Base-by-base conservation (phyloP, 345 rosid species). In the Cochlearia excelsa region DNA sequence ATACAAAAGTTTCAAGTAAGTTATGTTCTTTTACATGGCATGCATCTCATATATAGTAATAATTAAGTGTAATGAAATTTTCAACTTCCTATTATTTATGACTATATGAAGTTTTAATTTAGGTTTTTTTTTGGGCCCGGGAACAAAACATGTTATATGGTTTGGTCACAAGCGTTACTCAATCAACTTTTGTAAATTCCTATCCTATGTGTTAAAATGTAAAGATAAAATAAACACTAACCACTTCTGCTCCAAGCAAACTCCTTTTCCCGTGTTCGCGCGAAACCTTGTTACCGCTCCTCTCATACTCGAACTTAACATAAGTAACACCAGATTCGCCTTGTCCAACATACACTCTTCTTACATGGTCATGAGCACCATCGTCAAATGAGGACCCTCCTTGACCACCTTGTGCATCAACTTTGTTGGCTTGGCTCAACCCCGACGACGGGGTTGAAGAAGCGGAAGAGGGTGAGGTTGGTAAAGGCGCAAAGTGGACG, bases 361-460 rank as follows among this genome's bases (percentile, higher is more conserved):
- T 71, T 28, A 71, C 71, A 50, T 53, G 56, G 4, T 71, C 75
- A 59, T 65, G 65, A 59, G 46, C 71, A 45, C 75, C 74, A 56
- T 71, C 75, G 50, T 71, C 75, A 56, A 60, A 71, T 5, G 75
- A 40, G 26, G 51, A 40, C 54, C 66, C 71, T 30, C 71, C 71
- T 71, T 28, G 11, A 10, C 75, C 75, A 59, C 75, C 75, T 46
- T 65, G 51, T 39, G 75, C 70, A 30, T 71, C 67, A 28, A 71
- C 54, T 59, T 58, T 65, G 58, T 70, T 70, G 31, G 58, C 54
- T 34, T 44, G 30, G 26, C 63, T 27, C 54, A 29, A 46, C 48
- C 7, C 35, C n/a, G 59, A 66, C 6, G 70, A 41, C 40, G 54
- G 27, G 28, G 66, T 29, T 16, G 66, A 50, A 7, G 68, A 42